Evolutionary conservation across 2,329 filamentous ascomycete genomes (phyloP).

Genomic region (Sphaerulina populicola): DNA sequence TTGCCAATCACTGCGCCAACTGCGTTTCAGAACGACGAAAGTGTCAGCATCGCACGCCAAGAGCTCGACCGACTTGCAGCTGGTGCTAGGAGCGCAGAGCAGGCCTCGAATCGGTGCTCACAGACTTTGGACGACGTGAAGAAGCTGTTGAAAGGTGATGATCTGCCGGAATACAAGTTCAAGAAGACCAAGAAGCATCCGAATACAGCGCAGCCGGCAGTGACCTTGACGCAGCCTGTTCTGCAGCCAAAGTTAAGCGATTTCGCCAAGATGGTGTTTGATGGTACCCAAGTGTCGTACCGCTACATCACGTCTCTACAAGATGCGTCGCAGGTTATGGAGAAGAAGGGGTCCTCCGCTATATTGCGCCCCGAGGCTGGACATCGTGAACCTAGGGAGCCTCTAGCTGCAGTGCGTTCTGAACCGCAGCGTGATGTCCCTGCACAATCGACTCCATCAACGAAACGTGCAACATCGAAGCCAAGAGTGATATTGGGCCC

Average conservation of each 20-base stretch:
- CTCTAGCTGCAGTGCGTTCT: not conserved
- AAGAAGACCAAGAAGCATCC: conserved; percentile 17
- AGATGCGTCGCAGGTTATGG: conserved; percentile 1
- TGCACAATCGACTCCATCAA: not conserved
- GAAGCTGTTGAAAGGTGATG: conserved; percentile 62
- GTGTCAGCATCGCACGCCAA: conserved; percentile 28
- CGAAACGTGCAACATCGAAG: not conserved
- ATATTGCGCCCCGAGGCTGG: too few relatives aligned
- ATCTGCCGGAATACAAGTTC: conserved; percentile 57
- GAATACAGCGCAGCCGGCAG: conserved; percentile 2
- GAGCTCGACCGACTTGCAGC: conserved; percentile 61
- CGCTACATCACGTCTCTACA: conserved; percentile 29
- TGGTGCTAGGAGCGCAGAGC: conserved; percentile 53
- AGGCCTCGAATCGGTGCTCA: conserved; percentile 58
- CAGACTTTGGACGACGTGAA: conserved; percentile 66
- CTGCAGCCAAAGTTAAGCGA: conserved; percentile 37
- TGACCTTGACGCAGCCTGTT: conserved; percentile 4
- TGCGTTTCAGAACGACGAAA: conserved; percentile 24
- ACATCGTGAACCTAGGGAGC: too few relatives aligned
- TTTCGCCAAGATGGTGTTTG: conserved; percentile 49
- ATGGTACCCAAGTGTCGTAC: conserved; percentile 34
- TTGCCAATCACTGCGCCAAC: conserved; percentile 36
- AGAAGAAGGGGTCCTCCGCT: not conserved
- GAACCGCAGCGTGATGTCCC: not conserved
- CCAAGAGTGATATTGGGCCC: not conserved